phyloP scores from a whole-genome alignment of 768 basidiomycete species.

The Saitozyma podzolica region DNA sequence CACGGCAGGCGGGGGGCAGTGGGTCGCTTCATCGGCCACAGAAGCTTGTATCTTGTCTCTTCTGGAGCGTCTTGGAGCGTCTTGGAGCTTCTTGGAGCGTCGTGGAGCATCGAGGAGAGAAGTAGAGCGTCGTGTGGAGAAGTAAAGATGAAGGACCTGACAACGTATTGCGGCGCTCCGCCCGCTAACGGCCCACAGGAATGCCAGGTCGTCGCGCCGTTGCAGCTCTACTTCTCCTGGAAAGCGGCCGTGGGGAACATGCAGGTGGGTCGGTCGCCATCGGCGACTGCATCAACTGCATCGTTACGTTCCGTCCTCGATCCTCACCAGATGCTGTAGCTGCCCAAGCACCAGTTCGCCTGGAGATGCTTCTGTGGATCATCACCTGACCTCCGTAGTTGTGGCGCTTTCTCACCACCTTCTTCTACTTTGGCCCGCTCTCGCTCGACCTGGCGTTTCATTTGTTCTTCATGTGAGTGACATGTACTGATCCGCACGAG shows the following conservation, averaged over 20 bases:
- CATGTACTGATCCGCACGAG: not conserved
- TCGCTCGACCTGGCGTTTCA: conserved; percentile 95
- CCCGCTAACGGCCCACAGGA: conserved; percentile 60
- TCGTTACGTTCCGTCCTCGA: no score
- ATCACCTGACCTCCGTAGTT: conserved; percentile 57
- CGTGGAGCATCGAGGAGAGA: no score
- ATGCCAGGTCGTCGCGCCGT: conserved; percentile 83
- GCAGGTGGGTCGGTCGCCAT: conserved; percentile 62
- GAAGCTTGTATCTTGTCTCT: no score
- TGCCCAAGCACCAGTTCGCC: no score
- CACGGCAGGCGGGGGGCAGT: no score
- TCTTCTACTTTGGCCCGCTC: conserved; percentile 93
- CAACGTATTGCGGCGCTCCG: not conserved
- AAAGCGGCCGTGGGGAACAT: conserved; percentile 77
- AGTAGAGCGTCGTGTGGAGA: no score
- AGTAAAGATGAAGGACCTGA: no score
- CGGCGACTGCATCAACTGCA: not conserved
- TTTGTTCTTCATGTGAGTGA: conserved; percentile 92
- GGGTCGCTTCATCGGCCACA: no score
- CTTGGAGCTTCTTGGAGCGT: no score
- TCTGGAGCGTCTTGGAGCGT: no score
- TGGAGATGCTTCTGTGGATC: no score
- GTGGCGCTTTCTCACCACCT: conserved; percentile 86
- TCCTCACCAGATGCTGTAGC: no score
- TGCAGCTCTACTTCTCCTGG: conserved; percentile 90